phyloP scores from a whole-genome alignment of 2,329 filamentous ascomycete species.

The Xylariaceae sp. region DNA sequence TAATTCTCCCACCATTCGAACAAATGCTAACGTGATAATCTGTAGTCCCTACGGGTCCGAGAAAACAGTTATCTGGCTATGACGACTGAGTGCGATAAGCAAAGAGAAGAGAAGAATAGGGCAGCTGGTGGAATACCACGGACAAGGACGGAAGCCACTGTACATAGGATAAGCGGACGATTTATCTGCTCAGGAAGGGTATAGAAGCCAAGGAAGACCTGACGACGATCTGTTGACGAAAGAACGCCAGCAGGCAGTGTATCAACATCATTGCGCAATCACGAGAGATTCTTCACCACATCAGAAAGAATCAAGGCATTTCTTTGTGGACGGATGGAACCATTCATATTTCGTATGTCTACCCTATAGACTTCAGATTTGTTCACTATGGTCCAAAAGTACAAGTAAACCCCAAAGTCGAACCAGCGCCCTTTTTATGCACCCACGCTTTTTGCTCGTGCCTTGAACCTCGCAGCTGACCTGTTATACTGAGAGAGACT shows the following conservation, averaged over 20 bases:
- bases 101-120: neutral
- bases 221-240: constrained; percentile 1
- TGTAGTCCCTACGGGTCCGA: constrained; percentile 63
- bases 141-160: neutral
- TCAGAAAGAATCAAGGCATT: constrained; percentile 18
- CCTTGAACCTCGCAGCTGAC: constrained; percentile 16
- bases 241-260: constrained; percentile 11
- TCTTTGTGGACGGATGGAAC: constrained; percentile 7
- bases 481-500: constrained; percentile 40
- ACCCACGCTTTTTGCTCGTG: constrained; percentile 31
- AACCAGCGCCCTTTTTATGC: constrained; percentile 23
- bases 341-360: constrained; percentile 10
- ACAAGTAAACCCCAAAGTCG: neutral
- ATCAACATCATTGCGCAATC: constrained; percentile 7
- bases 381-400: neutral
- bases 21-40: constrained; percentile 32
- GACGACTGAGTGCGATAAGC: constrained; percentile 56
- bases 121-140: neutral
- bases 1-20: too few species aligned
- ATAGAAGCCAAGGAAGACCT: neutral
- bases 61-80: constrained; percentile 66
- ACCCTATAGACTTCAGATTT: constrained; percentile 14
- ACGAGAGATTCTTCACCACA: constrained; percentile 7
- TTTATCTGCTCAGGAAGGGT: neutral
- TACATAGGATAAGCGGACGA: constrained; percentile 1